Evolutionary conservation across 2,329 filamentous ascomycete species (phyloP), one percentile per base, ranked within the genome.

Genomic region (Microcyclospora tardicrescens): DNA sequence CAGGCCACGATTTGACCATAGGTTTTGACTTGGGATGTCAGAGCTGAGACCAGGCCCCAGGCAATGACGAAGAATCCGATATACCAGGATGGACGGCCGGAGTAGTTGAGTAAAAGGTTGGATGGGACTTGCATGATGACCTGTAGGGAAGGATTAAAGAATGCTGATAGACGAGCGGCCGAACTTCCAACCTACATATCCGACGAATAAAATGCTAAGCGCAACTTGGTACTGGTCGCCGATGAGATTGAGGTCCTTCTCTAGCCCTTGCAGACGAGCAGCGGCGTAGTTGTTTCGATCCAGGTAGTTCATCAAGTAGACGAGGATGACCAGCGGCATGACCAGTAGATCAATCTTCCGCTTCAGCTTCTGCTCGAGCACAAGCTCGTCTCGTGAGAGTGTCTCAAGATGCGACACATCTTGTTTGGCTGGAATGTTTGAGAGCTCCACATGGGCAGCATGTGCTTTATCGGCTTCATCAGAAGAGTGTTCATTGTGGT

Each of bases 51-150:
- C 12, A 84, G 73, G 2, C 82, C 82, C 82, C 81, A 76, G 1
- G 72, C 67, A 49, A 73, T 69, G 80, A 94, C 93, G 54, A 93
- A 55, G 39, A 93, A 94, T 38, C 87, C 63, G 30, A 55, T 45
- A 29, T 55, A 54, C 47, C 79, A 84, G 0, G 86, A 86, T 1
- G 77, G 64, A 13, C 69, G 72, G 62, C 50, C 50, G 32, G 43
- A 52, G 67, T 69, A 38, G 62, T 93, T 93, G 42, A 93, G 75
- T 16, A 93, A 61, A 34, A 89, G 66, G 56, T 93, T 93, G 43
- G 83, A 69, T 0, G 68, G 68, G 3, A 73, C 57, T 60, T 66
- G 47, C 50, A 55, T 55, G 9, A 57, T 43, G 35, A 54, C 47
- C 49, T 57, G 37, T 15, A 13, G 24, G 6, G 19, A 4, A 24